phyloP scores from a whole-genome alignment of 768 basidiomycete genomes.

The Agaricus sinodeliciosus region DNA sequence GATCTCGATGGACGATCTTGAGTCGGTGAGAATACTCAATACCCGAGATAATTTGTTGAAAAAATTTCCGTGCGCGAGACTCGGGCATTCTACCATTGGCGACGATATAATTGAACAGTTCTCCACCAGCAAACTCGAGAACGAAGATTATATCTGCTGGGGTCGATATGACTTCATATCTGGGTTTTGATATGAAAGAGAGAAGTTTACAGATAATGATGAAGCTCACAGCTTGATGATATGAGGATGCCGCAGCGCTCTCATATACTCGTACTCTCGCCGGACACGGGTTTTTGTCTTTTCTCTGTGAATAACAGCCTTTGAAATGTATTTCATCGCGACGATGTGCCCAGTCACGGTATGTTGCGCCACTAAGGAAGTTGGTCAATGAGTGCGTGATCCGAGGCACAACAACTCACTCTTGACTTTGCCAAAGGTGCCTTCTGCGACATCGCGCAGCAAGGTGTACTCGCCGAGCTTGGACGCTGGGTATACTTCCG shows the following conservation, averaged over 20 bases:
- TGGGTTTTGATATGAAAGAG: slow-evolving; percentile 17
- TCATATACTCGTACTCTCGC: slow-evolving; percentile 96
- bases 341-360: slow-evolving; percentile 93
- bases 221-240: slow-evolving; percentile 88
- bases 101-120: slow-evolving; percentile 98
- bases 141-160: slow-evolving; percentile 97
- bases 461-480: slow-evolving; percentile 91
- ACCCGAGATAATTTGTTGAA: slow-evolving; percentile 97
- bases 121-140: slow-evolving; percentile 92
- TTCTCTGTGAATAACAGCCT: slow-evolving; percentile 86
- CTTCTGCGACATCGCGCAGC: slow-evolving; percentile 84
- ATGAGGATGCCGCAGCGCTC: slow-evolving; percentile 88
- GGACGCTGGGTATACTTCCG: slow-evolving; percentile 43
- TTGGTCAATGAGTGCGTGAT: slow-evolving; percentile 7
- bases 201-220: slow-evolving; percentile 3
- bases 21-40: slow-evolving; percentile 95
- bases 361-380: slow-evolving; percentile 76
- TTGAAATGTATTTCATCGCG: slow-evolving; percentile 96
- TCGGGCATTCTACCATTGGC: slow-evolving; percentile 90
- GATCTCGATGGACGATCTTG: slow-evolving; percentile 96
- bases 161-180: slow-evolving; percentile 88
- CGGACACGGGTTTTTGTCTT: slow-evolving; percentile 90
- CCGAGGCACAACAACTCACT: slow-evolving; percentile 48
- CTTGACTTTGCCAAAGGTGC: slow-evolving; percentile 98
- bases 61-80: slow-evolving; percentile 83